These are phyloP conservation scores for Yamadazyma songkhlaensis DNA, from an alignment of 1,139 yeast species.

Conservation along the genomic window DNA sequence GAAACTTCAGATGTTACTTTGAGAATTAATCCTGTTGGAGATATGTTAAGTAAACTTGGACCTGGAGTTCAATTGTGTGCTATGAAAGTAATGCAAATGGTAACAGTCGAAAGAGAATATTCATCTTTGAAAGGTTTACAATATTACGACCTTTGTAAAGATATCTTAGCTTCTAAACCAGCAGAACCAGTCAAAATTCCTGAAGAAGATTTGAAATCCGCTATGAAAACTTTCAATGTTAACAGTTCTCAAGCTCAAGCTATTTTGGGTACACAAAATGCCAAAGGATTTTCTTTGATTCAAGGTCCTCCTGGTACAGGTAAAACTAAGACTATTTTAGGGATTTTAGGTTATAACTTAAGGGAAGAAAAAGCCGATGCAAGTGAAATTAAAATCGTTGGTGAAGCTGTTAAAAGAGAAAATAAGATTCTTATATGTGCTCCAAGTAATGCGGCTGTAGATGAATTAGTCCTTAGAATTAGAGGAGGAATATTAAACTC, in stretches of 20 bases:
- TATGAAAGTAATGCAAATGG: slow-evolving; percentile 78
- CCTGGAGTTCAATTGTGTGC: slow-evolving; percentile 65
- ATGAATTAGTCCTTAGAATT: slow-evolving; percentile 86
- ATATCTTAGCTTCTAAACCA: slow-evolving; percentile 67
- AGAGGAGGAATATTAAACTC: slow-evolving; percentile 65
- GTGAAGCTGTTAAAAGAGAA: slow-evolving; percentile 1
- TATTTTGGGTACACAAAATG: slow-evolving; percentile 65
- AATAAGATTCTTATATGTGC: slow-evolving; percentile 80
- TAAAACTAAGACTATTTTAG: slow-evolving; percentile 93
- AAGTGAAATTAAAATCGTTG: slow-evolving; percentile 3
- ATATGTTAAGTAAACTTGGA: slow-evolving; percentile 53
- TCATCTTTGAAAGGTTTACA: slow-evolving; percentile 78
- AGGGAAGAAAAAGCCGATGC: slow-evolving; percentile 9
- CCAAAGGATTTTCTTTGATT: slow-evolving; percentile 80
- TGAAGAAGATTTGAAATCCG: slow-evolving; percentile 33
- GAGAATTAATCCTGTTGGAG: slow-evolving; percentile 54
- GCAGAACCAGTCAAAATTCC: slow-evolving; percentile 32
- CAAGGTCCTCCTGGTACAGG: slow-evolving; percentile 99
- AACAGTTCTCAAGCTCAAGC: slow-evolving; percentile 92
- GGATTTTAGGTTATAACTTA: slow-evolving; percentile 70
- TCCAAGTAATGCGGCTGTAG: slow-evolving; percentile 99
- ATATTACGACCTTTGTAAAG: slow-evolving; percentile 69
- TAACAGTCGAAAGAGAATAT: slow-evolving; percentile 90
- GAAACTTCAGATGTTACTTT: slow-evolving; percentile 73
- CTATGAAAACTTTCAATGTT: slow-evolving; percentile 52